phyloP scores from a whole-genome alignment of 208 protist genomes.

The Leptomonas seymouri region DNA sequence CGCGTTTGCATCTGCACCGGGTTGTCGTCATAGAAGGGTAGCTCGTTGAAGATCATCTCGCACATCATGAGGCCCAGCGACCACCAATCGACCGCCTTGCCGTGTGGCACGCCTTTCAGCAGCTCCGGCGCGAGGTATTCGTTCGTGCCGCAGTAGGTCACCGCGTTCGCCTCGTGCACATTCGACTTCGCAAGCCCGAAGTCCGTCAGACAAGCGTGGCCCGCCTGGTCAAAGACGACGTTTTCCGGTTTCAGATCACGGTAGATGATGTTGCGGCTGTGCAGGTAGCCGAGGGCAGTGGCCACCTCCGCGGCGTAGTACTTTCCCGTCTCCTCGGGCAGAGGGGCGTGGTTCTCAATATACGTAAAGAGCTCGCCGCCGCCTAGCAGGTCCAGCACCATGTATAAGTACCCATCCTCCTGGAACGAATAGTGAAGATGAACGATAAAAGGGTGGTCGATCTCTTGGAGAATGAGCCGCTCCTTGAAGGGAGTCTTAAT shows the following conservation, averaged over 20 bases:
- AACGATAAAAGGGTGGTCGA: conserved; percentile 95
- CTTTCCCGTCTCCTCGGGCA: conserved; percentile 76
- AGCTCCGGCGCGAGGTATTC: conserved; percentile 95
- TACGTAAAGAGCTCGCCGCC: conserved; percentile 93
- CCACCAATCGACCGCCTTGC: conserved; percentile 98
- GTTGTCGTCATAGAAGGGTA: conserved; percentile 95
- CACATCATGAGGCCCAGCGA: conserved; percentile 96
- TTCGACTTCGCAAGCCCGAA: conserved; percentile 90
- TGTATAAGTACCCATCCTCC: conserved; percentile 89
- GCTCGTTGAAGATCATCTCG: conserved; percentile 95
- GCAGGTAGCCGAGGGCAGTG: conserved; percentile 90
- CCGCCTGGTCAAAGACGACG: conserved; percentile 83
- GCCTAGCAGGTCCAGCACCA: conserved; percentile 93
- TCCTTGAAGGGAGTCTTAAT: conserved; percentile 59
- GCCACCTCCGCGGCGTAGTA: conserved; percentile 94
- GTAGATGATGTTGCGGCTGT: conserved; percentile 93
- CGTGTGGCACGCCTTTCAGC: conserved; percentile 87
- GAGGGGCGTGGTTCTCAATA: conserved; percentile 59
- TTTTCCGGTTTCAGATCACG: conserved; percentile 94
- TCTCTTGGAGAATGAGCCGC: conserved; percentile 90
- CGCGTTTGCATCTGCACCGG: conserved; percentile 81
- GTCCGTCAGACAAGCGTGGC: conserved; percentile 90
- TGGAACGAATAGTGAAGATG: conserved; percentile 97
- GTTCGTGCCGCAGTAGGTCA: conserved; percentile 91
- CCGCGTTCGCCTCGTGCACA: conserved; percentile 56